A percentile compares a stretch with the other conserved stretches of the same genome.
phyloP scores from a whole-genome alignment of 208 protist genomes.

The Trypanosoma cruzi region DNA sequence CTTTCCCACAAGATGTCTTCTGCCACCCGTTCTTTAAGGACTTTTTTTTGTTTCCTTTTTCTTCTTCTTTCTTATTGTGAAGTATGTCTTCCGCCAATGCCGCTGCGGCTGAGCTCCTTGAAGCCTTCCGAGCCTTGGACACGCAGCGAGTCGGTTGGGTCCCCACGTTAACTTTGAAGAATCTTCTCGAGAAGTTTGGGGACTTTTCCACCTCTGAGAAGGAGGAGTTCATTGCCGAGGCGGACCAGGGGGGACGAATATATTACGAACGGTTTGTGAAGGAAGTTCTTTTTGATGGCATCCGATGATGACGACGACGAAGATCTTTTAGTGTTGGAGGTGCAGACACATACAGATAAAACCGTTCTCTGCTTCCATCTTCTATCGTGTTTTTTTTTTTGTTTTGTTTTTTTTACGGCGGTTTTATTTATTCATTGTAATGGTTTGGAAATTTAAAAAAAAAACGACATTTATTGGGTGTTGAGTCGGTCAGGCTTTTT shows the following conservation, averaged over 20 bases:
- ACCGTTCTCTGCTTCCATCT: too few relatives aligned
- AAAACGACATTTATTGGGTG: too few relatives aligned
- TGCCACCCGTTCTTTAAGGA: background rate
- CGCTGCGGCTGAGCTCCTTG: slow-evolving; percentile 11
- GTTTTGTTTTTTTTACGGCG: too few relatives aligned
- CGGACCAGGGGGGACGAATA: slow-evolving; percentile 15
- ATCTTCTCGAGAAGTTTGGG: slow-evolving; percentile 14
- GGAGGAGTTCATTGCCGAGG: slow-evolving; percentile 25
- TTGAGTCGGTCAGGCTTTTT: too few relatives aligned
- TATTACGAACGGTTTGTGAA: slow-evolving; percentile 16
- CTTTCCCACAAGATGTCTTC: background rate
- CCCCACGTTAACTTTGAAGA: background rate
- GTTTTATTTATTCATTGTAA: too few relatives aligned
- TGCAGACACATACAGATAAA: too few relatives aligned
- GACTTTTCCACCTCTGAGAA: slow-evolving; percentile 18
- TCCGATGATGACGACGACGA: background rate
- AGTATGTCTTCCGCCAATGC: background rate
- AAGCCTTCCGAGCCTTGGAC: slow-evolving; percentile 15
- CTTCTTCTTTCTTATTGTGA: slow-evolving; percentile 1
- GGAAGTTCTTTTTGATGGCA: slow-evolving; percentile 19
- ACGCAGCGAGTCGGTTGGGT: background rate
- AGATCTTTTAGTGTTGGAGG: too few relatives aligned
- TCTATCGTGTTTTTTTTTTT: too few relatives aligned
- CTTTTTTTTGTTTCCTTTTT: slow-evolving; percentile 3
- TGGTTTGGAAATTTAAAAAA: too few relatives aligned